Evolutionary conservation across 306 rosid species (phyloP).

Genomic region (Prunus mira): DNA sequence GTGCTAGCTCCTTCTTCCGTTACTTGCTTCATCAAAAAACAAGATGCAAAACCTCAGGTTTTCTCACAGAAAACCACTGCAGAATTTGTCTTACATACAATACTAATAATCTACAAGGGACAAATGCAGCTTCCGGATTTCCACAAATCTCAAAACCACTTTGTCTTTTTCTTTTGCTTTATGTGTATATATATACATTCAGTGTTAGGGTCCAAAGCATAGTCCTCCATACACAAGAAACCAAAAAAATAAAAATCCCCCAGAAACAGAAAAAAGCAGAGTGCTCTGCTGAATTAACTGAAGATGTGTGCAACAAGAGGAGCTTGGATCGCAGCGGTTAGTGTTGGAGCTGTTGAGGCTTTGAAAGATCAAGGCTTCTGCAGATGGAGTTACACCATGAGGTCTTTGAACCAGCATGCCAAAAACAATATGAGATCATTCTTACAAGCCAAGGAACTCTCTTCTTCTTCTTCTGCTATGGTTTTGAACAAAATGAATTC

Average conservation of each 20-base stretch:
- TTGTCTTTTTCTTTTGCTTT: background rate
- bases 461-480: background rate
- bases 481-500: background rate
- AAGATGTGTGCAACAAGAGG: slow-evolving; percentile 21
- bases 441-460: slow-evolving; percentile 9
- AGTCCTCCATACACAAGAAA: background rate
- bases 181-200: background rate
- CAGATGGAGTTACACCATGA: slow-evolving; percentile 10
- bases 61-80: slow-evolving; percentile 1
- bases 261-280: background rate
- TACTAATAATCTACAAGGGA: background rate
- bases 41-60: background rate
- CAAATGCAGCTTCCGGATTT: slow-evolving; percentile 1
- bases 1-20: background rate
- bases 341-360: slow-evolving; percentile 26
- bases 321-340: slow-evolving; percentile 19
- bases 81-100: background rate
- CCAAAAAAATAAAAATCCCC: background rate
- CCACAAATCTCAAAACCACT: background rate
- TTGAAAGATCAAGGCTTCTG: slow-evolving; percentile 28
- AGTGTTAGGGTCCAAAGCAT: background rate
- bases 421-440: slow-evolving; percentile 11
- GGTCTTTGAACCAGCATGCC: slow-evolving; percentile 10
- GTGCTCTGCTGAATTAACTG: background rate
- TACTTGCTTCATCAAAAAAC: background rate